Evolutionary conservation across 1,139 yeast species (phyloP).

Genomic region (Suhomyces terraborum): DNA sequence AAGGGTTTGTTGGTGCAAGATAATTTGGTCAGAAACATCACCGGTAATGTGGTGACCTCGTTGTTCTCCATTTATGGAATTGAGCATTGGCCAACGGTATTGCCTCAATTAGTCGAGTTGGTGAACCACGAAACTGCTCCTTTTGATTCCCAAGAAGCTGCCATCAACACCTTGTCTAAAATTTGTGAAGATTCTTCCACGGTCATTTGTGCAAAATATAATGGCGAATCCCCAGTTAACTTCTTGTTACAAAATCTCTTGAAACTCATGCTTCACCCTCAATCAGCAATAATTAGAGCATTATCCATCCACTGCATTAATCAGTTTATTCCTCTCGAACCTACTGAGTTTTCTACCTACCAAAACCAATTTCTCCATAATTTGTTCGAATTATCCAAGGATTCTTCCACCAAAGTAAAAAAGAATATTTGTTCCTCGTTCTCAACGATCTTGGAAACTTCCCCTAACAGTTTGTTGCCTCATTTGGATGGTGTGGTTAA

Average conservation of each 20-base stretch:
- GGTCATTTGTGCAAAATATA: constrained; percentile 78
- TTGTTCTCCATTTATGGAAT: constrained; percentile 75
- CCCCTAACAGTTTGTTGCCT: constrained; percentile 79
- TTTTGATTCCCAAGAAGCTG: constrained; percentile 53
- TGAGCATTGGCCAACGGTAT: constrained; percentile 69
- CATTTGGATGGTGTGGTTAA: constrained; percentile 83
- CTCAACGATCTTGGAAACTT: constrained; percentile 66
- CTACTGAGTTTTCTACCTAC: constrained; percentile 64
- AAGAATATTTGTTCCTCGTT: constrained; percentile 80
- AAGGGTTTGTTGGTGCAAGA: constrained; percentile 67
- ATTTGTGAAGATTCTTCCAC: constrained; percentile 11
- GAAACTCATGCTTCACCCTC: constrained; percentile 42
- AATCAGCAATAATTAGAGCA: constrained; percentile 56
- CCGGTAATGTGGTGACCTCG: constrained; percentile 89
- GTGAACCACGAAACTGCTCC: constrained; percentile 38
- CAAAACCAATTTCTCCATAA: constrained; percentile 66
- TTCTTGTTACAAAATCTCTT: constrained; percentile 68
- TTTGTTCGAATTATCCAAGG: constrained; percentile 66
- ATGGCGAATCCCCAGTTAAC: constrained; percentile 69
- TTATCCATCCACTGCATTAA: constrained; percentile 72
- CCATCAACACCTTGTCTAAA: constrained; percentile 79
- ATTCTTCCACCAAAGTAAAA: constrained; percentile 60
- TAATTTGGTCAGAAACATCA: constrained; percentile 72
- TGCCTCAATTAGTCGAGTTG: constrained; percentile 67
- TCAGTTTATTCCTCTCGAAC: constrained; percentile 68